phyloP scores from a whole-genome alignment of 176 grass and related monocot genomes.

The Hyparrhenia diplandra region DNA sequence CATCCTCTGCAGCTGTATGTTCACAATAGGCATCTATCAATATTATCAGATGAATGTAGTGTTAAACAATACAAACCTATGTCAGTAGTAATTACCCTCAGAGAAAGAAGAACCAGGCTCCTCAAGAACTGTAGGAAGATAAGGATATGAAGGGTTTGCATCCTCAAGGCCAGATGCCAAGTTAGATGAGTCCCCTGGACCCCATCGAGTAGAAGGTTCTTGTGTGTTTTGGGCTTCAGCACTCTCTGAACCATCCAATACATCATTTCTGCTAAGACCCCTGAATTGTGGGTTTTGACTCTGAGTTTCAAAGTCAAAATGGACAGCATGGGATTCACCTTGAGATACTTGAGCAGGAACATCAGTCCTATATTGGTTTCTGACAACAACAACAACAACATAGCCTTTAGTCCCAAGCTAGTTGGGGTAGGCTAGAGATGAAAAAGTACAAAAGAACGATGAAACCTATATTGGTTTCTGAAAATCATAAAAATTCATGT shows the following conservation, averaged over 20 bases:
- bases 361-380: conserved; percentile 37
- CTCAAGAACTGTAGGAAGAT: conserved; percentile 88
- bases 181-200: conserved; percentile 51
- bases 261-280: conserved; percentile 37
- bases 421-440: no score
- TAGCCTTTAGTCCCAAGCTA: no score
- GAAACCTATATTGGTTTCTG: conserved; percentile 41
- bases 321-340: conserved; percentile 26
- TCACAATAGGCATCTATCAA: not conserved
- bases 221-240: conserved; percentile 29
- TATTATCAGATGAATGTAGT: conserved; percentile 10
- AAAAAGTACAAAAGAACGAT: no score
- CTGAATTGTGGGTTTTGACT: conserved; percentile 55
- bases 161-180: conserved; percentile 58
- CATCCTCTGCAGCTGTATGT: conserved; percentile 74
- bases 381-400: no score
- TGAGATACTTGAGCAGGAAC: conserved; percentile 44
- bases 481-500: not conserved
- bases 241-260: conserved; percentile 45
- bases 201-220: conserved; percentile 66
- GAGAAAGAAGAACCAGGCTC: conserved; percentile 92
- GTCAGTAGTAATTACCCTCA: conserved; percentile 57
- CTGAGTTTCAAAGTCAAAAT: conserved; percentile 35
- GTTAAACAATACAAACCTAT: conserved; percentile 16
- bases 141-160: conserved; percentile 51